Percentiles rank a stretch among this genome's conserved stretches.
phyloP scores from a whole-genome alignment of 2,329 filamentous ascomycete species.

The Venturiaceae sp. region DNA sequence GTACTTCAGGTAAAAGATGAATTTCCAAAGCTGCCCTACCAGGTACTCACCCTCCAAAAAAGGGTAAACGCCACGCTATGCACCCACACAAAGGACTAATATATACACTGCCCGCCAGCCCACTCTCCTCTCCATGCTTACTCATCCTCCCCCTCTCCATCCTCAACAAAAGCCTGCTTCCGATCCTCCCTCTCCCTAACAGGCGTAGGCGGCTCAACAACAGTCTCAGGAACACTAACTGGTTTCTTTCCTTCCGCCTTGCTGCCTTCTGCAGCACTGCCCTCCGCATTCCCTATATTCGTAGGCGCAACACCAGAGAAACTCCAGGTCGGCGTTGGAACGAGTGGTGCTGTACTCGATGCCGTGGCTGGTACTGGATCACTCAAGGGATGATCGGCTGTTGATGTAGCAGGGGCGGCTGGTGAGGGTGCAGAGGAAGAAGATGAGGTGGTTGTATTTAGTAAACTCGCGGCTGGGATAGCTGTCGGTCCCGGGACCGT shows the following conservation, averaged over 20 bases:
- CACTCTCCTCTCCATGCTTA: not conserved
- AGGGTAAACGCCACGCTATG: too few relatives aligned
- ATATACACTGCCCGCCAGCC: too few relatives aligned
- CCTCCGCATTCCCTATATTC: not conserved
- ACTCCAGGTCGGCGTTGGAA: not conserved
- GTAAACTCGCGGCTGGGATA: not conserved
- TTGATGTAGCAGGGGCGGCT: not conserved
- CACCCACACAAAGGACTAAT: too few relatives aligned
- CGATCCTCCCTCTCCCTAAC: not conserved
- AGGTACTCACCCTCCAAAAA: too few relatives aligned
- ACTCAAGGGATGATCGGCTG: not conserved
- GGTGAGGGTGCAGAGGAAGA: not conserved
- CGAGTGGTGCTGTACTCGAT: not conserved
- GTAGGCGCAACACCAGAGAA: not conserved
- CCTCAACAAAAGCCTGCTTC: constrained; percentile 1
- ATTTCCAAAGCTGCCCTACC: too few relatives aligned
- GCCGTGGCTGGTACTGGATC: not conserved
- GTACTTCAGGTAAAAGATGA: too few relatives aligned
- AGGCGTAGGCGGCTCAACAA: constrained; percentile 5
- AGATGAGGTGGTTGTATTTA: not conserved
- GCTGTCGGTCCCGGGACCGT: not conserved
- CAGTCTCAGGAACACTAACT: not conserved
- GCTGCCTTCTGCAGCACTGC: not conserved
- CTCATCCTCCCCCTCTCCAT: not conserved
- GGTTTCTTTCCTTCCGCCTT: not conserved